Conservation (phyloP, 257 asterid genomes). For the Solanum chilense region DNA sequence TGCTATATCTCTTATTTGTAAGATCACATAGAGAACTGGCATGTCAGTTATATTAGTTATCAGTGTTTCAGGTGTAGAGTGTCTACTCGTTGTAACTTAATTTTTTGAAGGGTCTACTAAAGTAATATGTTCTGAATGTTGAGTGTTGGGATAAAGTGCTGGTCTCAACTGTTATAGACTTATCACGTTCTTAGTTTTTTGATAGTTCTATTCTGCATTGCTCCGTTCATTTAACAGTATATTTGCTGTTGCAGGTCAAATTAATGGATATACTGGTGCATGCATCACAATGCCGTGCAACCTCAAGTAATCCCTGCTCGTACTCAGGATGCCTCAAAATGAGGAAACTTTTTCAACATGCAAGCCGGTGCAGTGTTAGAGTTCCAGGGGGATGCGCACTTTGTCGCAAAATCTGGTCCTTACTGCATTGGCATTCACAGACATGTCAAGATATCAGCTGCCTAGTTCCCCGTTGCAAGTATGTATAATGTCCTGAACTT, state of each 20-base stretch:
- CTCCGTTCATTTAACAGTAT: not conserved
- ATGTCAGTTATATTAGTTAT: not conserved
- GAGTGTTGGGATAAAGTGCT: not conserved
- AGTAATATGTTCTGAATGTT: not conserved
- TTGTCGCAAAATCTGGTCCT: constrained; percentile 32
- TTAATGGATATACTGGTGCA: constrained; percentile 25
- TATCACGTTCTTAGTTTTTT: not conserved
- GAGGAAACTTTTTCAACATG: constrained; percentile 25
- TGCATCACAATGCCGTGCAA: constrained; percentile 24
- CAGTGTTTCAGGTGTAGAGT: not conserved
- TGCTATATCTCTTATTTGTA: constrained; percentile 1
- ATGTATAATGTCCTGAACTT: constrained; percentile 3
- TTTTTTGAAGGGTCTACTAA: not conserved
- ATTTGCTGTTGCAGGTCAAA: constrained; percentile 13
- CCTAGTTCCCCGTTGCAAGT: constrained; percentile 48
- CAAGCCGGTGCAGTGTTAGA: constrained; percentile 11
- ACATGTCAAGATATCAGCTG: constrained; percentile 29
- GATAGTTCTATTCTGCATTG: not conserved
- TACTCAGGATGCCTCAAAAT: constrained; percentile 19
- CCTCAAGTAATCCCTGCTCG: constrained; percentile 21
- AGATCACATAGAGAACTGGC: not conserved
- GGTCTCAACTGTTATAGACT: not conserved
- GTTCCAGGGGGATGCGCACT: constrained; percentile 23
- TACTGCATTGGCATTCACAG: constrained; percentile 24
- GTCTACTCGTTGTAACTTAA: not conserved